phyloP scores from a whole-genome alignment of 768 basidiomycete genomes.

The Xerocomellus chrysenteron region DNA sequence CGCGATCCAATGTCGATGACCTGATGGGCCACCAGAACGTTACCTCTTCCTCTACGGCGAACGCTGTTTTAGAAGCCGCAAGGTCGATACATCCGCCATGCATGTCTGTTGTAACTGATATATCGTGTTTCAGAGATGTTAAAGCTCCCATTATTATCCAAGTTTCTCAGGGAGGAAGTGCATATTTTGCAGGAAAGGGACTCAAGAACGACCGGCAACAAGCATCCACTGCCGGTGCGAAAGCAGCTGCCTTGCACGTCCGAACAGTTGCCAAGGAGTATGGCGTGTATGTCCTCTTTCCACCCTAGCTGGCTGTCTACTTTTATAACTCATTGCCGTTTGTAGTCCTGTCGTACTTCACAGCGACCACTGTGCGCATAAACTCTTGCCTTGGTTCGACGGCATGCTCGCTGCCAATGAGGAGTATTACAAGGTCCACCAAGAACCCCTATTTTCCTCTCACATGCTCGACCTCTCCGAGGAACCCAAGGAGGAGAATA shows the following conservation, averaged over 20 bases:
- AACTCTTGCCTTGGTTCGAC: constrained; percentile 98
- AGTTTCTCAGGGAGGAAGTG: constrained; percentile 94
- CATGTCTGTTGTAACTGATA: constrained; percentile 15
- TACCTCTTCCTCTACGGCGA: constrained; percentile 93
- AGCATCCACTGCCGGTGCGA: constrained; percentile 90
- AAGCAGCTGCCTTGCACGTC: constrained; percentile 90
- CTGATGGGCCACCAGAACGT: constrained; percentile 63
- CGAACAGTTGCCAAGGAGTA: constrained; percentile 85
- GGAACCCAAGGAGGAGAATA: constrained; percentile 90
- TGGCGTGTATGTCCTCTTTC: constrained; percentile 70
- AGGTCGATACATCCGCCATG: constrained; percentile 46
- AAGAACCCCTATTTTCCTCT: constrained; percentile 87
- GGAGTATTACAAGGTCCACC: constrained; percentile 86
- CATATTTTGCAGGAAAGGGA: constrained; percentile 96
- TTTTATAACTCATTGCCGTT: not conserved
- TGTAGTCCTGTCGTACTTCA: constrained; percentile 91
- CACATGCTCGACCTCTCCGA: constrained; percentile 99
- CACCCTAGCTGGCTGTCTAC: not conserved
- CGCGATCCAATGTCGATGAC: not conserved
- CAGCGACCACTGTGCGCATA: constrained; percentile 98
- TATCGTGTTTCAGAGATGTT: constrained; percentile 61
- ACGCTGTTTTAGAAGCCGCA: constrained; percentile 94
- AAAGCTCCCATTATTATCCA: constrained; percentile 98
- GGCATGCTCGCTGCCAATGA: constrained; percentile 98
- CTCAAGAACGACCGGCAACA: constrained; percentile 93